These are phyloP conservation scores for Alternaria ethzedia DNA, from an alignment of 2,329 filamentous ascomycete species.

Conservation along the genomic window DNA sequence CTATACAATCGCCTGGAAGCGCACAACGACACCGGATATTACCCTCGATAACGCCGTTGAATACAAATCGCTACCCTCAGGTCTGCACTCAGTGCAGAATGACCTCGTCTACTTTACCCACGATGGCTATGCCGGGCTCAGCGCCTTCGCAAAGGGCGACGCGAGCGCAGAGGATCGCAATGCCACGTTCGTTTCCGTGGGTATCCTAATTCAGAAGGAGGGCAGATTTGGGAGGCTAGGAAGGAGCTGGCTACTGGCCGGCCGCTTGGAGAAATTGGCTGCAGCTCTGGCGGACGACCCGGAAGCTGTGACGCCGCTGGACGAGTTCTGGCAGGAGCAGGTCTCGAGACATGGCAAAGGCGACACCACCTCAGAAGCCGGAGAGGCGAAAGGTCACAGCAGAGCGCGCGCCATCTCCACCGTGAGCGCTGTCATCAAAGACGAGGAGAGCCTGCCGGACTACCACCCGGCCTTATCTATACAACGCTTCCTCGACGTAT, in stretches of 20 bases:
- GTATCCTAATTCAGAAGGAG: conserved; percentile 83
- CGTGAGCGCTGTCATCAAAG: conserved; percentile 63
- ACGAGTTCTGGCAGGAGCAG: conserved; percentile 80
- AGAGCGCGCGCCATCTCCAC: conserved; percentile 53
- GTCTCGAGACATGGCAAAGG: conserved; percentile 9
- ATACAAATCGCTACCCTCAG: conserved; percentile 94
- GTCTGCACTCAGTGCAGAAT: conserved; percentile 83
- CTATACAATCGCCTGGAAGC: conserved; percentile 88
- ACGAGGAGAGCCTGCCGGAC: conserved; percentile 71
- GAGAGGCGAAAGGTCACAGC: conserved; percentile 26
- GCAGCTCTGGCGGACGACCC: conserved; percentile 67
- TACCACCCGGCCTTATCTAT: conserved; percentile 89
- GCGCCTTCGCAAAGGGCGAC: conserved; percentile 85
- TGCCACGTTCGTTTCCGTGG: conserved; percentile 91
- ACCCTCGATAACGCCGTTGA: conserved; percentile 87
- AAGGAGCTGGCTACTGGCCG: conserved; percentile 86
- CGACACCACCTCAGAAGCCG: neutral
- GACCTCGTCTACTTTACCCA: conserved; percentile 95
- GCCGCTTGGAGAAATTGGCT: conserved; percentile 75
- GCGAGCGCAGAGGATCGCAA: conserved; percentile 81
- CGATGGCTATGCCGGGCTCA: conserved; percentile 81
- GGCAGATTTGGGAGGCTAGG: conserved; percentile 75
- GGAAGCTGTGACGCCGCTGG: conserved; percentile 67
- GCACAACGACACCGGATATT: conserved; percentile 69
- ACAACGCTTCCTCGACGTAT: conserved; percentile 75